Conservation (phyloP, 108 stramenopile genomes). For the Mayamaea pseudoterrestris region DNA sequence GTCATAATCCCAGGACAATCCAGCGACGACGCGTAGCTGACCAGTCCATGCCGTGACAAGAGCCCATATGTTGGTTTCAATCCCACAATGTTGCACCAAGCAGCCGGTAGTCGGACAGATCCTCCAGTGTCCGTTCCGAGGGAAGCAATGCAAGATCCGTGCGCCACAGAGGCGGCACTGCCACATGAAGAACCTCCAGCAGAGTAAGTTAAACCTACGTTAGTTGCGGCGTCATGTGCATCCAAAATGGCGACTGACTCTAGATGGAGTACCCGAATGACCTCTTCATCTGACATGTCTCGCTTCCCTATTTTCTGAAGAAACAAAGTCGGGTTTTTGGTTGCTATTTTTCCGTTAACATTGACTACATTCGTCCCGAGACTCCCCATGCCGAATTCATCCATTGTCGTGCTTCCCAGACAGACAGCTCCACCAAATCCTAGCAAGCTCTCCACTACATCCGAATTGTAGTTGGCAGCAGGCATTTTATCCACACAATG, state of each 20-base stretch:
- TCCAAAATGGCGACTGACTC: too few relatives aligned
- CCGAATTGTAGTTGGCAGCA: conserved; percentile 65
- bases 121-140: conserved; percentile 97
- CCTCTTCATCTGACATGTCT: too few relatives aligned
- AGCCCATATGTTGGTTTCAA: conserved; percentile 94
- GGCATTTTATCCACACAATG: background rate
- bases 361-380: conserved; percentile 44
- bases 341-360: conserved; percentile 4
- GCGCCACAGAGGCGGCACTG: conserved; percentile 83
- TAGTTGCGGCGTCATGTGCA: conserved; percentile 10
- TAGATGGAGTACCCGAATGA: too few relatives aligned
- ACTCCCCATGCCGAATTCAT: conserved; percentile 97
- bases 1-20: conserved; percentile 88
- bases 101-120: conserved; percentile 89
- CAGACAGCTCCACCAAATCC: conserved; percentile 72
- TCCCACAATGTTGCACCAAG: conserved; percentile 90
- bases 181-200: conserved; percentile 90
- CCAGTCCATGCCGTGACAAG: conserved; percentile 84
- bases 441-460: conserved; percentile 48
- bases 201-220: conserved; percentile 25
- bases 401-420: conserved; percentile 89
- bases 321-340: conserved; percentile 58
- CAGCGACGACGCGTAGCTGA: conserved; percentile 89
- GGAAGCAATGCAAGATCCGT: conserved; percentile 69
- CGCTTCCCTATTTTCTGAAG: too few relatives aligned